Conservation (phyloP, 163 green algal genomes). For the Prototheca stagnorum region DNA sequence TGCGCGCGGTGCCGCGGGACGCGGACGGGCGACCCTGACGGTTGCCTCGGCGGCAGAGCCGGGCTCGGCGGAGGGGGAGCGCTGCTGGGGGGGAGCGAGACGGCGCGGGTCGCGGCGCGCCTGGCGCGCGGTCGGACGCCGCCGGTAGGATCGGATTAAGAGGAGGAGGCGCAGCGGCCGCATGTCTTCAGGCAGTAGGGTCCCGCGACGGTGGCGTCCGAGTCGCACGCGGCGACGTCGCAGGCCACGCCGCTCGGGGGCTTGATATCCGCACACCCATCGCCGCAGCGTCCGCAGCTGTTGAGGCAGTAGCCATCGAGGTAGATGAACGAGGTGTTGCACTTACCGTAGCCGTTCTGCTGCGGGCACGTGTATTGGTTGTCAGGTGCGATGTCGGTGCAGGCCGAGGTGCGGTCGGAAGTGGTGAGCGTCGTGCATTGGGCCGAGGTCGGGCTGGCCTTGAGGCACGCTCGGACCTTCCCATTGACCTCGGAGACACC, state of each 20-base stretch:
- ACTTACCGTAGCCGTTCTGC: conserved; percentile 7
- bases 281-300: conserved; percentile 8
- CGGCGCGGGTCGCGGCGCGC: too few relatives aligned
- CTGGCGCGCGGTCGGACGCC: too few relatives aligned
- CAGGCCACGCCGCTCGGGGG: neutral
- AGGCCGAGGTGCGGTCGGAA: conserved; percentile 1
- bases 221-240: neutral
- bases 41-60: too few relatives aligned
- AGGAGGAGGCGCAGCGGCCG: conserved; percentile 9
- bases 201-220: neutral
- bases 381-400: conserved; percentile 10
- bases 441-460: neutral
- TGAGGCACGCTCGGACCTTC: neutral
- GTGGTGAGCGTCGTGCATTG: neutral
- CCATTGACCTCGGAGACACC: neutral
- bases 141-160: too few relatives aligned
- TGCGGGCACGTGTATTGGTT: conserved; percentile 4
- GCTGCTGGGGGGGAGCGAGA: too few relatives aligned
- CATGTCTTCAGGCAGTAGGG: conserved; percentile 12
- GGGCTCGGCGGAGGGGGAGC: too few relatives aligned
- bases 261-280: neutral
- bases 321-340: conserved; percentile 11
- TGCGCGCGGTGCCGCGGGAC: too few relatives aligned
- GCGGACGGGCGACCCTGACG: too few relatives aligned
- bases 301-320: conserved; percentile 9